Percentiles rank a stretch among this genome's conserved stretches.
These are phyloP conservation scores for Aspergillus melleus DNA, from an alignment of 2,329 filamentous ascomycete genomes.

Conservation along the genomic window DNA sequence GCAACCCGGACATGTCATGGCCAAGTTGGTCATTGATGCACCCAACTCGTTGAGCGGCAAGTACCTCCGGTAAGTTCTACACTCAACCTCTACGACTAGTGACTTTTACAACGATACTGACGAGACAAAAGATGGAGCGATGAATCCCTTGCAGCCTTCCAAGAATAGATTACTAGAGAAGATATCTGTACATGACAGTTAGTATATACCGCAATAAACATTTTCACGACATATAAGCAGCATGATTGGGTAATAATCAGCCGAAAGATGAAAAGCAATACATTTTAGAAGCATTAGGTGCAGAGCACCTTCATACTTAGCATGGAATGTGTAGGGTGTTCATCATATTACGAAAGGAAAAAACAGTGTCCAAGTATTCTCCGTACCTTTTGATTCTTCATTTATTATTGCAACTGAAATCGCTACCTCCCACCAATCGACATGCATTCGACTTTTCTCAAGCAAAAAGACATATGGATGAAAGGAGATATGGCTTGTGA, in stretches of 20 bases:
- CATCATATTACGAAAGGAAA: slow-evolving; percentile 48
- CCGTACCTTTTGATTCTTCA: slow-evolving; percentile 23
- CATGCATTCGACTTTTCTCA: neutral
- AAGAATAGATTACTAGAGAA: slow-evolving; percentile 30
- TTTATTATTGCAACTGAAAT: neutral
- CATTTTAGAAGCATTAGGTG: slow-evolving; percentile 56
- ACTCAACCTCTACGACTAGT: neutral
- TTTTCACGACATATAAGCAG: slow-evolving; percentile 18
- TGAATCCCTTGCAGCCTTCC: slow-evolving; percentile 44
- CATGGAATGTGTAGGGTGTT: slow-evolving; percentile 58
- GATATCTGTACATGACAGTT: slow-evolving; percentile 23
- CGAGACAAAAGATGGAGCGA: slow-evolving; percentile 45
- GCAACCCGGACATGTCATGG: slow-evolving; percentile 83
- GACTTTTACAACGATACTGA: slow-evolving; percentile 22
- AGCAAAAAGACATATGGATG: no score
- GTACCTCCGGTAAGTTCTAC: slow-evolving; percentile 54
- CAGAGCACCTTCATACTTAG: slow-evolving; percentile 59
- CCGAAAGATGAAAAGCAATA: slow-evolving; percentile 67
- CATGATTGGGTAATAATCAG: slow-evolving; percentile 46
- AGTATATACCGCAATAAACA: slow-evolving; percentile 28
- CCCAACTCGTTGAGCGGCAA: slow-evolving; percentile 70
- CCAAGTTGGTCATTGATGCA: slow-evolving; percentile 68
- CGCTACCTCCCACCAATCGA: neutral
- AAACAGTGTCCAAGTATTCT: slow-evolving; percentile 16
- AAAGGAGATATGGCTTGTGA: no score